Percentiles rank a stretch among this genome's conserved stretches.
phyloP scores from a whole-genome alignment of 176 grass and related monocot species.

The Chloris gayana region DNA sequence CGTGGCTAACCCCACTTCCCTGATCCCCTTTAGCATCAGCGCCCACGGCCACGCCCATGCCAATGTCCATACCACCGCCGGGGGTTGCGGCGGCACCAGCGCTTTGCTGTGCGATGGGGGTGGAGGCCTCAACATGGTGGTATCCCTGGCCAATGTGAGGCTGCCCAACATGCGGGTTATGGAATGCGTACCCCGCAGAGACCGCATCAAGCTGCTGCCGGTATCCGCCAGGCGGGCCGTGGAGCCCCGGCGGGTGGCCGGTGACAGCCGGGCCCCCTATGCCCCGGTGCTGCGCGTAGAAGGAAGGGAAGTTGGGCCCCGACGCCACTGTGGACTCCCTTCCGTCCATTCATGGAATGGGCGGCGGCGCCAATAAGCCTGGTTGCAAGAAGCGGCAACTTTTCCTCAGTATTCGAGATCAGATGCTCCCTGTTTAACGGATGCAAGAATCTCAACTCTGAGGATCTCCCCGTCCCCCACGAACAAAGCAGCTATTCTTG shows the following conservation, averaged over 20 bases:
- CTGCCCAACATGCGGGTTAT: slow-evolving; percentile 30
- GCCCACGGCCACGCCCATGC: slow-evolving; percentile 10
- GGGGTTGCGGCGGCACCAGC: no score
- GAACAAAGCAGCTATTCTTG: neutral
- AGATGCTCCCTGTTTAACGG: slow-evolving; percentile 38
- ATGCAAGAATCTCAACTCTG: slow-evolving; percentile 28
- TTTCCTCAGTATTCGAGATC: slow-evolving; percentile 19
- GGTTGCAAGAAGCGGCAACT: slow-evolving; percentile 28
- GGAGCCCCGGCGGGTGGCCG: slow-evolving; percentile 33
- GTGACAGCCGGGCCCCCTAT: slow-evolving; percentile 28
- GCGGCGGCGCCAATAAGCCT: slow-evolving; percentile 19
- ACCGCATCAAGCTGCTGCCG: slow-evolving; percentile 57
- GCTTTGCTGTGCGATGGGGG: slow-evolving; percentile 31
- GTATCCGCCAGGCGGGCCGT: slow-evolving; percentile 28
- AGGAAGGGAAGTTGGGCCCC: slow-evolving; percentile 54
- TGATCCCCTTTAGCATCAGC: slow-evolving; percentile 46
- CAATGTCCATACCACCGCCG: slow-evolving; percentile 30
- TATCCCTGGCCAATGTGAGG: slow-evolving; percentile 47
- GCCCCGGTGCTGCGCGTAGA: slow-evolving; percentile 54
- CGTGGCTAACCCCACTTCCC: slow-evolving; percentile 30
- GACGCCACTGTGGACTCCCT: slow-evolving; percentile 63
- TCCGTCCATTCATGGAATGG: slow-evolving; percentile 72
- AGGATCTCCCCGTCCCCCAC: slow-evolving; percentile 26
- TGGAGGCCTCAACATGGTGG: slow-evolving; percentile 50
- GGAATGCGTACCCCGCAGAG: slow-evolving; percentile 42